These are phyloP conservation scores for Lachnellula arida DNA, from an alignment of 2,329 filamentous ascomycete species.

Conservation along the genomic window DNA sequence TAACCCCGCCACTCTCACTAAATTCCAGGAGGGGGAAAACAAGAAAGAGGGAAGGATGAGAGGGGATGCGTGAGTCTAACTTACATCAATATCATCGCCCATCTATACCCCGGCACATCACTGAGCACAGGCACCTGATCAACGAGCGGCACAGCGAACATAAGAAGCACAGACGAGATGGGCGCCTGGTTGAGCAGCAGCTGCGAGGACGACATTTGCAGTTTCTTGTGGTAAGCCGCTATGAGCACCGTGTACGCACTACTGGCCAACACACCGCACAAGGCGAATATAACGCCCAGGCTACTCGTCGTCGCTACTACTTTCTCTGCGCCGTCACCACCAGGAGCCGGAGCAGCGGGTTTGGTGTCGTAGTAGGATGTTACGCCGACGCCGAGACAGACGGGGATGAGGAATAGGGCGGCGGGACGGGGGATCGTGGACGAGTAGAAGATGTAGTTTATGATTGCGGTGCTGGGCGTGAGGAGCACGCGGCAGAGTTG, in stretches of 20 bases:
- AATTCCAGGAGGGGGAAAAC: background rate
- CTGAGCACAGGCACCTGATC: constrained; percentile 34
- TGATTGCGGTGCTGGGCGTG: constrained; percentile 27
- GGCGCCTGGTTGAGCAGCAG: constrained; percentile 41
- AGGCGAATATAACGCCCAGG: constrained; percentile 58
- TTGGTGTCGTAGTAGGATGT: constrained; percentile 42
- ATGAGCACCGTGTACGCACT: constrained; percentile 32
- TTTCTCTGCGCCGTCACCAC: constrained; percentile 31
- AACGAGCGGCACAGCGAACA: constrained; percentile 39
- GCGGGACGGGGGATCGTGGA: constrained; percentile 25
- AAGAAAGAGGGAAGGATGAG: constrained; percentile 8
- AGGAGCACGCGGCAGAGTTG: constrained; percentile 29
- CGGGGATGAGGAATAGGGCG: constrained; percentile 24
- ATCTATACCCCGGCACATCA: constrained; percentile 31
- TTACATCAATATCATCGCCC: constrained; percentile 34
- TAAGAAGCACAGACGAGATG: constrained; percentile 38
- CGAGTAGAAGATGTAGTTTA: constrained; percentile 26
- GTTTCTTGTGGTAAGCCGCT: constrained; percentile 39
- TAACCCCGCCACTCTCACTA: too few relatives aligned
- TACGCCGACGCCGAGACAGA: constrained; percentile 42
- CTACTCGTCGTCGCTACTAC: constrained; percentile 41
- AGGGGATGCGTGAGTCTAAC: background rate
- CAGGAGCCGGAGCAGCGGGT: constrained; percentile 33
- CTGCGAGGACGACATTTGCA: constrained; percentile 40
- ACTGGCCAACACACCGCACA: constrained; percentile 52